Base-by-base conservation (phyloP, 768 basidiomycete species). In the Psilocybe cyanescens region DNA sequence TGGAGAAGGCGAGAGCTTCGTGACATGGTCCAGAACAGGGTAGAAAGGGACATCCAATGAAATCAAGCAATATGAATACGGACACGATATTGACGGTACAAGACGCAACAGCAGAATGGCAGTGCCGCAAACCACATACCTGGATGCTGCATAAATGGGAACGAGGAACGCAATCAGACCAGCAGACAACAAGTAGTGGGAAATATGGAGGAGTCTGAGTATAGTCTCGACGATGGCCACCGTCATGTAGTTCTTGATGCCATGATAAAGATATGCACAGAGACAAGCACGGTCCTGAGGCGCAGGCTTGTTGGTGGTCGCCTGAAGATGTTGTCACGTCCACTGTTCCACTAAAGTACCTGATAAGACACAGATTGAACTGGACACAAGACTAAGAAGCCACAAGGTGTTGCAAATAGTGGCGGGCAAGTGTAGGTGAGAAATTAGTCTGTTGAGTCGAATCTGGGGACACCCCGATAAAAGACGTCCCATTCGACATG, bases 301-400 rank as follows among this genome's bases (percentile, higher is more conserved):
- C 31, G 71, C 63, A 41, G 72, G 73, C 47, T 72, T 72, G 64
- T 68, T 71, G 48, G 72, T 69, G 16, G 71, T 68, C 48, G 78
- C 69, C n/a, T 77, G 72, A 29, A 75, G 63, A 58, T 80, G 81
- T 33, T 76, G 73, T 16, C 78, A 73, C 1, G 79, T 71, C 84
- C 84, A 85, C 59, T 82, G 80, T 64, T 84, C 78, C 30, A 81
- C 77, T 7, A 85, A 65, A 6, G 80, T 83, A 11, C 81, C 80
- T 0, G 75, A 72, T 31, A 81, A 72, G 16, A 80, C 80, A 61
- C 75, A 76, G 7, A 70, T 60, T 24, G 84, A 71, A 56, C 78
- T 81, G 48, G 79, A 76, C 3, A 71, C 71, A 5, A 85, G 70
- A 61, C 80, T 82, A 46, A 81, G 68, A 64, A 84, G 81, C 79